These are phyloP conservation scores for Arabidopsis arenosa DNA, from an alignment of 345 rosid genomes.

Conservation along the genomic window DNA sequence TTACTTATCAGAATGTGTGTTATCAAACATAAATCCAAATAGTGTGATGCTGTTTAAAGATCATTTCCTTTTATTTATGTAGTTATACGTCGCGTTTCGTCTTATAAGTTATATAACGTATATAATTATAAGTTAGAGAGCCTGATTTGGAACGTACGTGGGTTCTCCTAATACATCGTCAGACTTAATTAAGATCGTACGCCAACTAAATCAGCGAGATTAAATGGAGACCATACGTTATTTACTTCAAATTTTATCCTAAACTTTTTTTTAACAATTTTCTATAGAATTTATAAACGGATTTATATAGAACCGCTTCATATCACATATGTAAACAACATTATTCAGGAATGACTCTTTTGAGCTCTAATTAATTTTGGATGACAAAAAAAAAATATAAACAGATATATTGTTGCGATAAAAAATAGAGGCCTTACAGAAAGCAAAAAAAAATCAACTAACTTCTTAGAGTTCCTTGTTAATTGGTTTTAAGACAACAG, in stretches of 20 bases:
- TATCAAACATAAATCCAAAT: constrained; percentile 31
- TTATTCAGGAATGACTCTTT: too few species aligned
- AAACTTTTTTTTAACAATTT: not conserved
- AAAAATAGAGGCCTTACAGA: not conserved
- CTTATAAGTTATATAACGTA: constrained; percentile 17
- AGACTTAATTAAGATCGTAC: constrained; percentile 14
- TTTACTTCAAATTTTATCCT: not conserved
- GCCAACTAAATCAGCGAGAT: constrained; percentile 22
- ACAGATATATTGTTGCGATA: not conserved
- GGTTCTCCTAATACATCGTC: constrained; percentile 18
- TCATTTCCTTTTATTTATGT: constrained; percentile 27
- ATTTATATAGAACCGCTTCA: not conserved
- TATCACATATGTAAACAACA: too few species aligned
- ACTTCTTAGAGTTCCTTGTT: not conserved
- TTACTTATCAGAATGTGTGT: constrained; percentile 13
- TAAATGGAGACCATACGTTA: not conserved
- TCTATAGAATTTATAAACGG: not conserved
- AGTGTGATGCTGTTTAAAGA: constrained; percentile 30
- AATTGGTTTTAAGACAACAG: not conserved
- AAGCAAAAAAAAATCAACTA: not conserved
- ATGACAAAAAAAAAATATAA: too few species aligned
- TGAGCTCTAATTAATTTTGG: too few species aligned
- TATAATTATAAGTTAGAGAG: constrained; percentile 4
- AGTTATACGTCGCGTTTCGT: constrained; percentile 31
- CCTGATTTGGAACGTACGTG: constrained; percentile 37